Evolutionary conservation across 371 early-diverging fungal genomes (phyloP), one percentile per base, ranked within the genome.

Genomic region (Parasitella parasitica): DNA sequence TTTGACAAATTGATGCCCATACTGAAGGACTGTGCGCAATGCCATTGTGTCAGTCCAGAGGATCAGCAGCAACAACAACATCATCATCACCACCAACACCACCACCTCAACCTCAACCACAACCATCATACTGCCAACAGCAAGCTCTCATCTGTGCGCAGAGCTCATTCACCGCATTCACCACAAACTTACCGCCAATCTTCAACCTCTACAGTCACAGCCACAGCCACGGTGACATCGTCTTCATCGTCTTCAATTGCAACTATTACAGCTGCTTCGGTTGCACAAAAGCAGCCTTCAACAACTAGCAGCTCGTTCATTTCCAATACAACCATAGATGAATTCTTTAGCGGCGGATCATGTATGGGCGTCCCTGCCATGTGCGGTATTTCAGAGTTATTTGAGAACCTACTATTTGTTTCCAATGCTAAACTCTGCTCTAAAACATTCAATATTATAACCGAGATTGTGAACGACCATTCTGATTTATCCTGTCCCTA

Each of bases 1-100:
- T 88, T 89, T 64, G 71, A 74, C 16, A 63, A 30, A 15, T 56
- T 87, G 28, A 64, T 90, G 13, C 66, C 66, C 7, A 59, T 76
- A 6, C 58, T 87, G 20, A 58, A 67, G 6, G 67, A 70, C 18
- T 80, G 83, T 59, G 69, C 83, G 13, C 69, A 72, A 1, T 84
- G 83, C 34, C 66, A 64, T 8, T 83, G 84, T 51, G 61, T 72
- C 2, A 28, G 32, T 13, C 11, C 5, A 20, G 63, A 49, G 11
- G 49, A 30, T 6, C 57, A 43, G 15, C 57, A 30, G 1, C 54
- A 36, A 11, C 26, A 54, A 0, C 1, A 35, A 9, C 34, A 51
- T 16, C 51, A n/a, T n/a, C 57, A 30, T 6, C 54, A 36, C 15
- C 26, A 54, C 2, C 1, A 35, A 9, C 34, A 51, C 28, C 51